Conservation (phyloP, 1,284 basidiomycete species). For the Naganishia sp. region DNA sequence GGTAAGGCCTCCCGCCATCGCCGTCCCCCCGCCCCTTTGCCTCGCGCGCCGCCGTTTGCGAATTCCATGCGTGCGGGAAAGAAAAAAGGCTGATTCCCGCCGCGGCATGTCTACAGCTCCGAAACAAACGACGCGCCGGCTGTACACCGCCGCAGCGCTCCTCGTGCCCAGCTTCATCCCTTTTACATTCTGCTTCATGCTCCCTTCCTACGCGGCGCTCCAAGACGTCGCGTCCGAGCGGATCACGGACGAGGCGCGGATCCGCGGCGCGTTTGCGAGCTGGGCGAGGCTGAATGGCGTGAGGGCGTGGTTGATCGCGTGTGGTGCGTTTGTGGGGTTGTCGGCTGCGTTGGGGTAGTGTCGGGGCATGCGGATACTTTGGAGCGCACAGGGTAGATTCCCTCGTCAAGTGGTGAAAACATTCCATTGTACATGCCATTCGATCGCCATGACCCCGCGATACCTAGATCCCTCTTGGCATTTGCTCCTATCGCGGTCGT, state of each 20-base stretch:
- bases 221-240: conserved; percentile 7
- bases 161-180: neutral
- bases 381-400: too few species aligned
- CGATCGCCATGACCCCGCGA: too few species aligned
- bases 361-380: too few species aligned
- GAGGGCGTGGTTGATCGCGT: neutral
- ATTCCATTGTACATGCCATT: too few species aligned
- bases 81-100: neutral
- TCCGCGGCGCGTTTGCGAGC: neutral
- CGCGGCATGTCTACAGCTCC: neutral
- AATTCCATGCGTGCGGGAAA: too few species aligned
- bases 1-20: neutral
- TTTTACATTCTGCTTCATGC: conserved; percentile 3
- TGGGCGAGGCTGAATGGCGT: conserved; percentile 10
- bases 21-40: too few species aligned
- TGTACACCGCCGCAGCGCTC: neutral
- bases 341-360: neutral
- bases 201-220: neutral
- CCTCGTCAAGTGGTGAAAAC: too few species aligned
- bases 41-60: too few species aligned
- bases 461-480: too few species aligned
- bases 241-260: conserved; percentile 3
- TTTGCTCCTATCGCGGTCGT: too few species aligned
- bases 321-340: neutral
- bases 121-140: neutral